phyloP scores from a whole-genome alignment of 129 eudicot genomes.

The Chrysanthemum lavandulifolium region DNA sequence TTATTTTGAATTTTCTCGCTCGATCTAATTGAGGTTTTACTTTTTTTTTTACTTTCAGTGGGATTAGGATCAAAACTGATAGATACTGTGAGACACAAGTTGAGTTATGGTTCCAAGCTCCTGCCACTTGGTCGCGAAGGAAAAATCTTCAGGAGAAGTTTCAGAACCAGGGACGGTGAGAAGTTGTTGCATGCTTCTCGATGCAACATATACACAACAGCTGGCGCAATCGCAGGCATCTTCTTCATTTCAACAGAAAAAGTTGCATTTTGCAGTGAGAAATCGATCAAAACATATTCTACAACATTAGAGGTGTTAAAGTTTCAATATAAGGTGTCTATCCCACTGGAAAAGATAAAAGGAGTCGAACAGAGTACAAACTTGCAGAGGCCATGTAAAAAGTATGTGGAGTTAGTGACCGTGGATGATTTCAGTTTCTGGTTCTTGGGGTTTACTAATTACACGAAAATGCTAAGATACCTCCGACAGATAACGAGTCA shows the following conservation, averaged over 20 bases:
- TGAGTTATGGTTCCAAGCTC: conserved; percentile 37
- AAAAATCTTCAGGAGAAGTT: conserved; percentile 27
- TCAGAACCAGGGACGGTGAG: conserved; percentile 24
- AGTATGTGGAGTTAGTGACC: too few relatives aligned
- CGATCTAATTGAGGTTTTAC: neutral
- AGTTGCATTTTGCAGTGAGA: conserved; percentile 37
- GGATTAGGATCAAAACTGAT: conserved; percentile 27
- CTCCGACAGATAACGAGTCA: too few relatives aligned
- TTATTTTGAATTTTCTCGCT: neutral
- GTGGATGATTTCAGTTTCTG: too few relatives aligned
- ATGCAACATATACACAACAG: conserved; percentile 38
- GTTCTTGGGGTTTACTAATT: too few relatives aligned
- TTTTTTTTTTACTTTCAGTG: conserved; percentile 8
- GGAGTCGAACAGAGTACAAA: too few relatives aligned
- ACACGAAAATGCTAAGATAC: too few relatives aligned
- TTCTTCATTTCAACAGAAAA: conserved; percentile 34
- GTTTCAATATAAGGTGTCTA: conserved; percentile 16
- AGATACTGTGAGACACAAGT: conserved; percentile 34
- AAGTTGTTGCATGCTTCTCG: conserved; percentile 34
- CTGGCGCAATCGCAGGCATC: conserved; percentile 36
- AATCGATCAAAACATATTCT: conserved; percentile 29
- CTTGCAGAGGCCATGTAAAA: too few relatives aligned
- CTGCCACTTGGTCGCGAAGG: conserved; percentile 25
- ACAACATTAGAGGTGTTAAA: conserved; percentile 25
- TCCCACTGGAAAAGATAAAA: too few relatives aligned